Conservation (phyloP, 2,329 filamentous ascomycete species). For the Monascus ruber region DNA sequence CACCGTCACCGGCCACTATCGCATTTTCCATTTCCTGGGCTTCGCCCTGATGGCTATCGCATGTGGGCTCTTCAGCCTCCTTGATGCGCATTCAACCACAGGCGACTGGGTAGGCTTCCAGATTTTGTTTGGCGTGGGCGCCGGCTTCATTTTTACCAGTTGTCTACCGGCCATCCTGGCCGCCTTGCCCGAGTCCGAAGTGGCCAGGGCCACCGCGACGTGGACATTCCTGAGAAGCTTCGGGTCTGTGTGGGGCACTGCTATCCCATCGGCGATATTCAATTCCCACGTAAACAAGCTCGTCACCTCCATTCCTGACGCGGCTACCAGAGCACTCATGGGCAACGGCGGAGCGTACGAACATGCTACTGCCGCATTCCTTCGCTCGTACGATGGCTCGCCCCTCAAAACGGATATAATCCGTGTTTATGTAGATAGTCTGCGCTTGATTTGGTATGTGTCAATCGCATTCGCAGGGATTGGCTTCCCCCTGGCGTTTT, state of each 20-base stretch:
- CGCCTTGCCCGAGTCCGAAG: constrained; percentile 14
- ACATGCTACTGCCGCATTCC: constrained; percentile 5
- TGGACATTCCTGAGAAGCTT: constrained; percentile 22
- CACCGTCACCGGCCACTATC: constrained; percentile 22
- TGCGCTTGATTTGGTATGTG: constrained; percentile 29
- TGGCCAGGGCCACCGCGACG: constrained; percentile 14
- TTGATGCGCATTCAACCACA: constrained; percentile 12
- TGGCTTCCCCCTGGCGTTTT: constrained; percentile 21
- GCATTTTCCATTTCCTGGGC: constrained; percentile 15
- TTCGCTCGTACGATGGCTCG: neutral
- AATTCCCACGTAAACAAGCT: constrained; percentile 13
- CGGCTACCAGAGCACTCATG: constrained; percentile 3
- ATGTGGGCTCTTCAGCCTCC: constrained; percentile 16
- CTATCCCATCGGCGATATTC: constrained; percentile 20
- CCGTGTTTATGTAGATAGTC: constrained; percentile 19
- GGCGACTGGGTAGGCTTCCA: constrained; percentile 20
- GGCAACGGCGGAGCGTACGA: constrained; percentile 13
- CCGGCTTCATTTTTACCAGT: constrained; percentile 15
- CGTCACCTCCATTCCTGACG: constrained; percentile 5
- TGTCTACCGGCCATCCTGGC: constrained; percentile 20
- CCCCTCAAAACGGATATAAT: constrained; percentile 16
- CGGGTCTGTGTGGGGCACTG: constrained; percentile 20
- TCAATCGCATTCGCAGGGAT: constrained; percentile 21
- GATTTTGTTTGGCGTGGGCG: constrained; percentile 14
- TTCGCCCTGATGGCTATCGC: constrained; percentile 16